Percentiles rank a stretch among this genome's conserved stretches.
phyloP scores from a whole-genome alignment of 345 rosid genomes.

The Eucalyptus viminalis region DNA sequence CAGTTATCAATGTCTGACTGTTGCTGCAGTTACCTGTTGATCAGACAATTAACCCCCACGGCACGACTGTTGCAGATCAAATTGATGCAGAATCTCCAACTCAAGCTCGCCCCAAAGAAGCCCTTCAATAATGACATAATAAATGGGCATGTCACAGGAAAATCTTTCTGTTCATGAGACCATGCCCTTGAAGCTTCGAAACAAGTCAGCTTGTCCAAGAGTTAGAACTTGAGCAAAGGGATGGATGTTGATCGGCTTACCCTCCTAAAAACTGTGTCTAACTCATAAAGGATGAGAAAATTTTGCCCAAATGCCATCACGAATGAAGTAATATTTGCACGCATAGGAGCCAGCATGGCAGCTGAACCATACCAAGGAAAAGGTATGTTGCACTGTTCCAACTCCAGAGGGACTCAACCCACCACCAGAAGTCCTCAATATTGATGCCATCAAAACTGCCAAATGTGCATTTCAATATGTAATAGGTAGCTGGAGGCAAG shows the following conservation, averaged over 20 bases:
- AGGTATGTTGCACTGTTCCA: conserved; percentile 97
- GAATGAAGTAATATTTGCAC: conserved; percentile 48
- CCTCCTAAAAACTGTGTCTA: not conserved
- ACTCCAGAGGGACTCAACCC: conserved; percentile 80
- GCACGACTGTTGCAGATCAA: not conserved
- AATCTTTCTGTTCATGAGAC: not conserved
- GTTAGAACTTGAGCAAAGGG: not conserved
- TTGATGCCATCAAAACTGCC: conserved; percentile 26
- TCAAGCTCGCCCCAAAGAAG: not conserved
- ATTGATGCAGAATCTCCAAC: not conserved
- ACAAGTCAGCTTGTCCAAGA: not conserved
- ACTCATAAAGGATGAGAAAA: not conserved
- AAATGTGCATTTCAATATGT: conserved; percentile 26
- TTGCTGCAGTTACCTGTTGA: not conserved
- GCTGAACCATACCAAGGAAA: conserved; percentile 70
- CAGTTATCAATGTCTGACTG: not conserved
- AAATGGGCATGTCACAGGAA: not conserved
- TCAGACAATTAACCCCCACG: not conserved
- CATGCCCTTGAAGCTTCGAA: not conserved
- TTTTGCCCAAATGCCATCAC: not conserved
- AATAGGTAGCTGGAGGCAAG: conserved; percentile 59
- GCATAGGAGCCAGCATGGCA: conserved; percentile 50
- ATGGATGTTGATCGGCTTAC: not conserved
- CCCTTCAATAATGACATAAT: not conserved
- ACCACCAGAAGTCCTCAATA: conserved; percentile 68